Conservation (phyloP, 2,329 filamentous ascomycete species). For the Blastomyces silverae region DNA sequence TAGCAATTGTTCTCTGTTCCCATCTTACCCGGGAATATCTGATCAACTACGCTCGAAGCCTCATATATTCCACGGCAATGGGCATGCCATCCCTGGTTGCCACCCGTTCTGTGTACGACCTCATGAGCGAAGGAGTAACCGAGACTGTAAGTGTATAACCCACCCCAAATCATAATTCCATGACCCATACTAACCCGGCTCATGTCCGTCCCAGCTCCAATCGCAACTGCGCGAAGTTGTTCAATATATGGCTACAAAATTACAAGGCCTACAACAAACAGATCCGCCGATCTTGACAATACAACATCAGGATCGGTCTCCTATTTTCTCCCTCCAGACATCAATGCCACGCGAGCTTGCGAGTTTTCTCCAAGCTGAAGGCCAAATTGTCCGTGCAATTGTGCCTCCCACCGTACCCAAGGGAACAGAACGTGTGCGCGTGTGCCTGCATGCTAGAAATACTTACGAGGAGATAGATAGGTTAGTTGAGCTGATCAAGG, state of each 20-base stretch:
- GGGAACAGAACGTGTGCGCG: constrained; percentile 57
- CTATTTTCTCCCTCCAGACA: constrained; percentile 59
- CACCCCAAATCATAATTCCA: constrained; percentile 15
- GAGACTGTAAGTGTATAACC: constrained; percentile 33
- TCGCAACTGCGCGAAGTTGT: constrained; percentile 46
- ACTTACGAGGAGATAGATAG: constrained; percentile 51
- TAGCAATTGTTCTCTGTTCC: constrained; percentile 58
- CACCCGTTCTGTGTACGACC: constrained; percentile 53
- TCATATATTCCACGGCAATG: constrained; percentile 69
- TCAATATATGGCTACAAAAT: constrained; percentile 39
- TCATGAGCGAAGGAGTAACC: constrained; percentile 48
- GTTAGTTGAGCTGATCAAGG: constrained; percentile 35
- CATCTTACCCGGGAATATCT: constrained; percentile 55
- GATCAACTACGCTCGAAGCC: constrained; percentile 66
- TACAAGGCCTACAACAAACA: constrained; percentile 35
- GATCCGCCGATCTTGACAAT: constrained; percentile 33
- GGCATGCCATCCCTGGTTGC: constrained; percentile 55
- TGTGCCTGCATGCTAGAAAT: constrained; percentile 64
- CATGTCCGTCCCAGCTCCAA: constrained; percentile 31
- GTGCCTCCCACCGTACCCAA: constrained; percentile 61
- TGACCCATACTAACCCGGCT: not conserved
- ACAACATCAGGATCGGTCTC: constrained; percentile 47
- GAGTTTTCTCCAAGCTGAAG: constrained; percentile 51
- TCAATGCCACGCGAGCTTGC: constrained; percentile 54
- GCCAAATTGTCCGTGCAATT: constrained; percentile 58